phyloP scores from a whole-genome alignment of 2,329 filamentous ascomycete species.

The Tolypocladium ophioglossoides region DNA sequence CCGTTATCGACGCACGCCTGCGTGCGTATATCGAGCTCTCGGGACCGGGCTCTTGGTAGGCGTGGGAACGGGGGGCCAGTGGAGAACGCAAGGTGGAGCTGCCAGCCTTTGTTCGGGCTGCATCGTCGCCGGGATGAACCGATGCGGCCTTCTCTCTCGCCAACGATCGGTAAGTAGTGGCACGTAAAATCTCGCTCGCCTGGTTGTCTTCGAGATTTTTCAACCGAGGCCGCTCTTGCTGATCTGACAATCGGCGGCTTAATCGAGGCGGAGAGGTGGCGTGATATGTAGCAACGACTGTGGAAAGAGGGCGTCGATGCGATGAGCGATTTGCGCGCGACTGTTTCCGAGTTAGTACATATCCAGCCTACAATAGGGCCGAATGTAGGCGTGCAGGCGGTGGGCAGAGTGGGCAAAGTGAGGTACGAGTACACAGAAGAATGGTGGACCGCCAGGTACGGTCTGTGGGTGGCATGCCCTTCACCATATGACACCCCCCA shows the following conservation, averaged over 20 bases:
- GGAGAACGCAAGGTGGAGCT: constrained; percentile 29
- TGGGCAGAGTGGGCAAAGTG: background rate
- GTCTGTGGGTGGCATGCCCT: no score
- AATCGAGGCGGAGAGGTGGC: constrained; percentile 39
- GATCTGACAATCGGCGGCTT: constrained; percentile 45
- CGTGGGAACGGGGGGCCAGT: constrained; percentile 36
- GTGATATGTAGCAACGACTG: constrained; percentile 36
- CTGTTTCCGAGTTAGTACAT: constrained; percentile 19
- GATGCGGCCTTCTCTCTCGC: constrained; percentile 32
- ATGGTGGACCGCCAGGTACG: background rate
- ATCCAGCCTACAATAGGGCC: background rate
- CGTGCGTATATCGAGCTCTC: constrained; percentile 19
- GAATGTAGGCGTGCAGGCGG: background rate
- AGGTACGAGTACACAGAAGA: background rate
- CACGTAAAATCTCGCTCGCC: constrained; percentile 27
- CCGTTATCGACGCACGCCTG: constrained; percentile 36
- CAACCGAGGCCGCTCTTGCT: constrained; percentile 33
- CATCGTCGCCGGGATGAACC: constrained; percentile 25
- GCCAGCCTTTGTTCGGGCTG: constrained; percentile 20
- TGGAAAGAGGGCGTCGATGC: constrained; percentile 43
- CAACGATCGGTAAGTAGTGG: constrained; percentile 31
- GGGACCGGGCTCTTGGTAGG: constrained; percentile 31
- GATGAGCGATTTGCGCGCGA: constrained; percentile 35
- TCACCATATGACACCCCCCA: background rate
- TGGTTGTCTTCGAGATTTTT: constrained; percentile 34